A percentile compares a stretch with the other conserved stretches of the same genome.
Conservation (phyloP, 2,329 filamentous ascomycete genomes). For the Nothophaeocryptopus gaeumannii region DNA sequence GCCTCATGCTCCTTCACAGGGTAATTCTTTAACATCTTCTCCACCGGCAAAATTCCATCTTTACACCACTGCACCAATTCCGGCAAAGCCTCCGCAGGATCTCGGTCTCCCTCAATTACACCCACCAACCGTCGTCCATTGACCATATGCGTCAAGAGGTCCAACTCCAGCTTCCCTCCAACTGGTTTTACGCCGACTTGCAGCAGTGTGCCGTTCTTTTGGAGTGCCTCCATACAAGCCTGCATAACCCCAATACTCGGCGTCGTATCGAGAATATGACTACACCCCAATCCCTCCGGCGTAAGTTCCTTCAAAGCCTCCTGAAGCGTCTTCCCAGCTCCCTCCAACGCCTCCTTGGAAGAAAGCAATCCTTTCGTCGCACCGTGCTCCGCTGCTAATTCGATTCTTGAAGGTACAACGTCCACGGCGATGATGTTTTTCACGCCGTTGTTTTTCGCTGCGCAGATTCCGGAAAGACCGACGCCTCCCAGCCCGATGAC, state of each 20-base stretch:
- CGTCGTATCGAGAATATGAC: conserved; percentile 49
- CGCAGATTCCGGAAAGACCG: conserved; percentile 42
- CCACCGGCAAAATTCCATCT: conserved; percentile 43
- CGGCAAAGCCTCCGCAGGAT: conserved; percentile 41
- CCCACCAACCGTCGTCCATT: conserved; percentile 47
- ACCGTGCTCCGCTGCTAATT: conserved; percentile 45
- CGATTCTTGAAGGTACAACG: conserved; percentile 42
- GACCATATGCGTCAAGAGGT: conserved; percentile 44
- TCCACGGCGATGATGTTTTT: conserved; percentile 47
- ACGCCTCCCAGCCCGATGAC: conserved; percentile 44
- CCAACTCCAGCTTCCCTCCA: conserved; percentile 35
- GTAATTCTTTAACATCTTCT: conserved; percentile 43
- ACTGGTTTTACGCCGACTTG: conserved; percentile 47
- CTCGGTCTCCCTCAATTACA: conserved; percentile 44
- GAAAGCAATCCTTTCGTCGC: conserved; percentile 36
- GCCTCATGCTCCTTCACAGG: conserved; percentile 37
- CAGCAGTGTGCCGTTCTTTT: conserved; percentile 46
- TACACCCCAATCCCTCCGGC: conserved; percentile 37
- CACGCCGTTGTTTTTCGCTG: conserved; percentile 33
- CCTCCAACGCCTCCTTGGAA: conserved; percentile 10
- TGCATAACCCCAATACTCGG: conserved; percentile 41
- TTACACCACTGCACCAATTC: conserved; percentile 46
- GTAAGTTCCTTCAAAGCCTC: conserved; percentile 20
- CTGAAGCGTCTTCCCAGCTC: conserved; percentile 1
- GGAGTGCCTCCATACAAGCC: conserved; percentile 41